Evolutionary conservation across 2,329 filamentous ascomycete genomes (phyloP).

Genomic region (Phaeosphaeria sp.): DNA sequence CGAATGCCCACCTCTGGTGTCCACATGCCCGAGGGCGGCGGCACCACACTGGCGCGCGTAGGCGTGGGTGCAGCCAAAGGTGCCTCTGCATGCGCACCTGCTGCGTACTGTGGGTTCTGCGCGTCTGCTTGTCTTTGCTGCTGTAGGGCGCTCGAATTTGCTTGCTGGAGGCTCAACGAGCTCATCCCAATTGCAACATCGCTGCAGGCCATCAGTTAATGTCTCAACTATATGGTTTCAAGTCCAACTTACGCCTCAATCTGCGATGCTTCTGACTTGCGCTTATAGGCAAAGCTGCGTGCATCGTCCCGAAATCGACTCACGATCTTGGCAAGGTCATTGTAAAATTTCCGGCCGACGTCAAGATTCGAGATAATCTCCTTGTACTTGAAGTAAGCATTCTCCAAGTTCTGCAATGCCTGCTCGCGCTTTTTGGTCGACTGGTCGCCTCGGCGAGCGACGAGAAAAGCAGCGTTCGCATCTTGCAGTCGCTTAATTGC

Average conservation of each 20-base stretch:
- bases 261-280: conserved; percentile 79
- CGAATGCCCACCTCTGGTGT: conserved; percentile 80
- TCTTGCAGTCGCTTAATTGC: conserved; percentile 73
- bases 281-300: conserved; percentile 77
- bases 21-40: conserved; percentile 68
- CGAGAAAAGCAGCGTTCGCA: conserved; percentile 79
- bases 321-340: conserved; percentile 89
- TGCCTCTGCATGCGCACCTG: conserved; percentile 53
- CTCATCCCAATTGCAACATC: conserved; percentile 68
- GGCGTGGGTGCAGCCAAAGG: conserved; percentile 60
- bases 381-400: conserved; percentile 94
- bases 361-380: conserved; percentile 93
- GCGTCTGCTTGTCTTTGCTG: conserved; percentile 57
- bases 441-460: conserved; percentile 71
- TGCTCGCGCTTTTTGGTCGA: conserved; percentile 78
- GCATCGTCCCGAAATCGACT: conserved; percentile 83
- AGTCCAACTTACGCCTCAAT: conserved; percentile 70
- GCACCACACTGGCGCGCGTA: conserved; percentile 44
- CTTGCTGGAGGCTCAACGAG: conserved; percentile 59
- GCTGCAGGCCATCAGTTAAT: conserved; percentile 39
- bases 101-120: conserved; percentile 66
- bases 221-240: neutral
- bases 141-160: conserved; percentile 50
- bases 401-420: conserved; percentile 85
- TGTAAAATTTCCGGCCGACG: conserved; percentile 93